Percentiles rank a stretch among this genome's conserved stretches.
Conservation (phyloP, 768 basidiomycete species). For the Chiua virens region DNA sequence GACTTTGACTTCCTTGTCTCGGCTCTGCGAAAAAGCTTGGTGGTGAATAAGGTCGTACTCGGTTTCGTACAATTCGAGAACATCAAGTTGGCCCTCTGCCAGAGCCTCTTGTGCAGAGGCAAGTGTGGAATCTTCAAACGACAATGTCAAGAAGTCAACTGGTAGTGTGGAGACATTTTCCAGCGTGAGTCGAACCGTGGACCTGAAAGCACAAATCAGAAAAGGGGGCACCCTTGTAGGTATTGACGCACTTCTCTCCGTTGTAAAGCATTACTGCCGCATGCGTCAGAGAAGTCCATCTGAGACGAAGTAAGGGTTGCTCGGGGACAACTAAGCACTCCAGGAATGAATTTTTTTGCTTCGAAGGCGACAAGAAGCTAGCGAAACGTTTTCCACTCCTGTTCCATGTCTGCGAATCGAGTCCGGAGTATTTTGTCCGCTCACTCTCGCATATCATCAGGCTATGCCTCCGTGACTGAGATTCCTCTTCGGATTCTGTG, state of each 20-base stretch:
- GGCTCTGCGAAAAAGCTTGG: slow-evolving; percentile 79
- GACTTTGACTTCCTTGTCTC: slow-evolving; percentile 39
- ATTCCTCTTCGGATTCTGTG: slow-evolving; percentile 69
- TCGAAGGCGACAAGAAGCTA: slow-evolving; percentile 25
- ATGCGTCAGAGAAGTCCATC: slow-evolving; percentile 86
- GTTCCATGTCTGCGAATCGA: slow-evolving; percentile 68
- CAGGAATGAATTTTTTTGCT: slow-evolving; percentile 50
- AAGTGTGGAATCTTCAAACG: slow-evolving; percentile 90
- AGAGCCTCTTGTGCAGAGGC: slow-evolving; percentile 72
- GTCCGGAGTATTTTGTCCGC: slow-evolving; percentile 71
- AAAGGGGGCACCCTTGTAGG: neutral
- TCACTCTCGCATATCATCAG: slow-evolving; percentile 63
- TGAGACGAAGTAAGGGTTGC: slow-evolving; percentile 84
- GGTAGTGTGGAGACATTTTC: slow-evolving; percentile 86
- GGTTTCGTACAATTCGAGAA: slow-evolving; percentile 88
- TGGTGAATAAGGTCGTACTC: slow-evolving; percentile 76
- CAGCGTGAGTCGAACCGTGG: slow-evolving; percentile 78
- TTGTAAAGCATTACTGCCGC: slow-evolving; percentile 95
- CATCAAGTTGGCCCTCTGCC: slow-evolving; percentile 75
- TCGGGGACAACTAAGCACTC: slow-evolving; percentile 84
- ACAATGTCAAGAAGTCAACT: slow-evolving; percentile 82
- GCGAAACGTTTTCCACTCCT: slow-evolving; percentile 45
- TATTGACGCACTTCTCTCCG: slow-evolving; percentile 74
- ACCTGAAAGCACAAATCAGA: slow-evolving; percentile 45
- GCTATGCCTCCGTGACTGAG: slow-evolving; percentile 55